Evolutionary conservation across 192 early-diverging fungal species (phyloP), one percentile per base, ranked within the genome.

Genomic region (Entophlyctis luteolus): DNA sequence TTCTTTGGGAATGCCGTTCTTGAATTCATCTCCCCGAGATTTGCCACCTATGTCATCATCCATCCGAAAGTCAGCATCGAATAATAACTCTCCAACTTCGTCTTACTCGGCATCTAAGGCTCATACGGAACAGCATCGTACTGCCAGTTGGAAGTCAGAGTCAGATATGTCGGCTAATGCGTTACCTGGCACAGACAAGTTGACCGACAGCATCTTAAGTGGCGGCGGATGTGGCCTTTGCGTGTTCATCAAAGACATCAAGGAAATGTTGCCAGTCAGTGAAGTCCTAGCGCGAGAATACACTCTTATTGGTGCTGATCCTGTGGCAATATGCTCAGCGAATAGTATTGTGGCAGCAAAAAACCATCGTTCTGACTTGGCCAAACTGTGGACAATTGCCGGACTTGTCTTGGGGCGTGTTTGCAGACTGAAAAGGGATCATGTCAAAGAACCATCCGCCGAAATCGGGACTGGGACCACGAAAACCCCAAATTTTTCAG

Each of bases 301-400:
- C 37, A 55, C 50, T 37, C 27, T 63, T 20, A 48, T 16, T 6
- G 60, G 60, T 4, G 42, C 10, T 5, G 63, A 66, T 38, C 63
- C 63, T 2, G 63, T 66, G 20, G 35, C 37, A 22, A 66, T 66
- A 16, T 66, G 63, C 50, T 52, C 63, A 4, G 23, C 33, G 10
- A 66, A 66, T 33, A 54, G 63, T 36, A 22, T 22, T n/a, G 50
- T 54, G 4, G 63, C 63, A 4, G 22, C 27, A 33, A 34, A 37
- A 35, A 31, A 66, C 18, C n/a, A 55, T 23, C 63, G 63, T 0
- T 8, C 48, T 8, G 63, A 66, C 39, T 35, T 66, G 12, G 63
- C 63, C 1, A 66, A 66, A 38, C 63, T 66, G n/a, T 66, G 63
- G 63, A 66, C 63, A 12, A 54, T 66, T 5, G 52, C 63, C 6